phyloP scores from a whole-genome alignment of 768 basidiomycete genomes.

The Dioszegia hungarica region DNA sequence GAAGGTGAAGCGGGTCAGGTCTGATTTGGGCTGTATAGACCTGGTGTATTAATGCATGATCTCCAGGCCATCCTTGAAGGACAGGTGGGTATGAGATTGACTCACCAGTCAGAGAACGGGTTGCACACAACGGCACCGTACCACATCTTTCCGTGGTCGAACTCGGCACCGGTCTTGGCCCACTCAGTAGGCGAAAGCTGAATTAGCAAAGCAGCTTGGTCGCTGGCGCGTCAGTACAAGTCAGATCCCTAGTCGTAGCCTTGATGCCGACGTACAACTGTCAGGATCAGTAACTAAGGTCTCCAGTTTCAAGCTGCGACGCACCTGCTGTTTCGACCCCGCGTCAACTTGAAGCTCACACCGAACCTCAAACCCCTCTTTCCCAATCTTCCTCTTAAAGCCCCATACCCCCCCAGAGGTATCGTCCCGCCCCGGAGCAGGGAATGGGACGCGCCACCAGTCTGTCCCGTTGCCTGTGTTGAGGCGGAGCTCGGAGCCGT shows the following conservation, averaged over 20 bases:
- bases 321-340: neutral
- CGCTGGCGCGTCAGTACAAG: constrained; percentile 19
- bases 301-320: neutral
- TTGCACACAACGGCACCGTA: constrained; percentile 23
- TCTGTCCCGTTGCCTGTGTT: neutral
- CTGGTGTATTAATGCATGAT: neutral
- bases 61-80: neutral
- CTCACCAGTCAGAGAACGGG: constrained; percentile 38
- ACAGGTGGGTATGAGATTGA: neutral
- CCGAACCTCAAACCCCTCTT: constrained; percentile 4
- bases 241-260: too few species aligned
- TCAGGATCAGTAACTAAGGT: too few species aligned
- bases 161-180: constrained; percentile 36
- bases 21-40: neutral
- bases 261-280: neutral
- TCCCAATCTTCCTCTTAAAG: neutral
- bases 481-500: neutral
- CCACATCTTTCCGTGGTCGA: constrained; percentile 21
- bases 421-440: neutral
- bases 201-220: constrained; percentile 35
- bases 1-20: neutral
- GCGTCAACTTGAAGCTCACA: constrained; percentile 1
- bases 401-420: neutral
- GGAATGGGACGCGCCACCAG: neutral
- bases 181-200: constrained; percentile 20